Evolutionary conservation across 495 filamentous ascomycete species (phyloP).

Genomic region (Hypomontagnella monticulosa): DNA sequence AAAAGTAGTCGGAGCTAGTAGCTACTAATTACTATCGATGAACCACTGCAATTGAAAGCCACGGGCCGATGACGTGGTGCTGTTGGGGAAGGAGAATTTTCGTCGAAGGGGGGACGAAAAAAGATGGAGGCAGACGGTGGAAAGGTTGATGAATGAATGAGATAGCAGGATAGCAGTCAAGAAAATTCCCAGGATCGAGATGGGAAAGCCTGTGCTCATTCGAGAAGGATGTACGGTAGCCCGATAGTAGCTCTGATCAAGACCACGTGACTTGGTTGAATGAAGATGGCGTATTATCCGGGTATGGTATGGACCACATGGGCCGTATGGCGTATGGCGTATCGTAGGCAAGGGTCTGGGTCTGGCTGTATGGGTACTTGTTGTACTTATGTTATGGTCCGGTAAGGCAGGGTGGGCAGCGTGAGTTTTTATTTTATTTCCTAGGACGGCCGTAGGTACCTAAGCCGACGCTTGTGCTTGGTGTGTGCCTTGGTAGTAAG

Average conservation of each 20-base stretch:
- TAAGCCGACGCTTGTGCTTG: too few relatives aligned
- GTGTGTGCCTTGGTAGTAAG: neutral
- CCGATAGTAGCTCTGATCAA: conserved; percentile 22
- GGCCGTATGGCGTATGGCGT: neutral
- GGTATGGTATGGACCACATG: neutral
- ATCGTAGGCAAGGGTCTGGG: neutral
- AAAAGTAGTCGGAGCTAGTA: conserved; percentile 32
- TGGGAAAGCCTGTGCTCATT: conserved; percentile 39
- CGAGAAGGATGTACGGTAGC: conserved; percentile 26
- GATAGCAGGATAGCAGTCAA: conserved; percentile 29
- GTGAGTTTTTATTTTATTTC: too few relatives aligned
- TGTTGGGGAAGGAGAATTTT: conserved; percentile 7
- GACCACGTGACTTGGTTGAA: conserved; percentile 40
- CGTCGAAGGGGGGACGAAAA: conserved; percentile 5
- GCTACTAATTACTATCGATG: conserved; percentile 31
- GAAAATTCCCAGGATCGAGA: conserved; percentile 42
- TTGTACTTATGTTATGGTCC: too few relatives aligned
- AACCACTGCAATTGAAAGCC: conserved; percentile 34
- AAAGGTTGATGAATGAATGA: conserved; percentile 34
- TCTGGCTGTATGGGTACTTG: too few relatives aligned
- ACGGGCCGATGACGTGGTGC: conserved; percentile 28
- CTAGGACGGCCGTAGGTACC: too few relatives aligned
- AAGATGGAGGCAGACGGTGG: conserved; percentile 26
- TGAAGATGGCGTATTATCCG: conserved; percentile 32
- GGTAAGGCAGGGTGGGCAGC: too few relatives aligned